phyloP scores from a whole-genome alignment of 164 flowering plant species.

The Umbilicus rupestris region DNA sequence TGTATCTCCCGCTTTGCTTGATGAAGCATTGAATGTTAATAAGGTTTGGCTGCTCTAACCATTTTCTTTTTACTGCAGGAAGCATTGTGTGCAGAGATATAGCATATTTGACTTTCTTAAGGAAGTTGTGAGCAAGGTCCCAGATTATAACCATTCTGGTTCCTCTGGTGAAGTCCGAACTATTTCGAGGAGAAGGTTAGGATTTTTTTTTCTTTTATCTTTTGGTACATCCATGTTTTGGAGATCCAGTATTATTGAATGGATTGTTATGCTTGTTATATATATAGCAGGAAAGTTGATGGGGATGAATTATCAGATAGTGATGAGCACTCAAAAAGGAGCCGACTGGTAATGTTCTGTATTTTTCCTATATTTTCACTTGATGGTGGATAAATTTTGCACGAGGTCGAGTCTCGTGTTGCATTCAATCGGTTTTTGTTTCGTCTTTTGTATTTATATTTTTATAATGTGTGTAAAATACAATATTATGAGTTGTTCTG shows the following conservation, averaged over 20 bases:
- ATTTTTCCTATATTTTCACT: neutral
- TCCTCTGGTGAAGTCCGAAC: conserved; percentile 52
- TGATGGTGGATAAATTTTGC: no score
- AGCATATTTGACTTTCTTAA: conserved; percentile 89
- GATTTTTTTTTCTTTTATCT: neutral
- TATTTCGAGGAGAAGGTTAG: conserved; percentile 51
- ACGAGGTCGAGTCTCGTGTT: no score
- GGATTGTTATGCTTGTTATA: neutral
- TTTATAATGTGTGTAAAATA: neutral
- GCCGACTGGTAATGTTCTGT: conserved; percentile 39
- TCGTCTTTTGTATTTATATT: no score
- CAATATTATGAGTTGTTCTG: neutral
- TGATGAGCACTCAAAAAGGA: conserved; percentile 77
- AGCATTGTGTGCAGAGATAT: conserved; percentile 82
- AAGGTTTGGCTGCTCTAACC: neutral
- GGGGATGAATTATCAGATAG: conserved; percentile 63
- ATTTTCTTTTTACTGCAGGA: conserved; percentile 28
- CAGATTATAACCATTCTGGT: conserved; percentile 81
- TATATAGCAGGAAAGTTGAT: conserved; percentile 46
- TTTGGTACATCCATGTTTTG: neutral
- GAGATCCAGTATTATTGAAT: neutral
- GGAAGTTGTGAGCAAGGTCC: conserved; percentile 90
- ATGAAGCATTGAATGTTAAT: neutral
- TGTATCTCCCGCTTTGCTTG: neutral
- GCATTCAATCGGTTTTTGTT: neutral